Conservation (phyloP, 163 green algal genomes). For the Prototheca stagnorum region DNA sequence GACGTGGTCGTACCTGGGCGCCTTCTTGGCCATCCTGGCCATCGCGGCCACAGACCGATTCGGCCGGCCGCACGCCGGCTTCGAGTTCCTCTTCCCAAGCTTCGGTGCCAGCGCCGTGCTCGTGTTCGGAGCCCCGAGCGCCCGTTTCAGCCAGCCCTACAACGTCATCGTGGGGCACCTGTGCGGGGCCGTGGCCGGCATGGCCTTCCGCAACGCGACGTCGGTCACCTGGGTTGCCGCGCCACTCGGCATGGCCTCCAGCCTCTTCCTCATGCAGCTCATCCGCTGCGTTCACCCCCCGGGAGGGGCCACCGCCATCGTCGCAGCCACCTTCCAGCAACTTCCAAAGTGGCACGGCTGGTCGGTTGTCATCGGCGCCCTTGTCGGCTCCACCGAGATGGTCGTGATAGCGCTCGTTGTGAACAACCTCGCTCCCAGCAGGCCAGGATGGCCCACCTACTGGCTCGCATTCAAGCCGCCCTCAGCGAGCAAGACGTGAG, state of each 20-base stretch:
- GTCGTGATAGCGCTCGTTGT: constrained; percentile 17
- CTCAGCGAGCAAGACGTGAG: too few species aligned
- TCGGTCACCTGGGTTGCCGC: constrained; percentile 19
- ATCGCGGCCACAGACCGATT: constrained; percentile 4
- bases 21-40: constrained; percentile 52
- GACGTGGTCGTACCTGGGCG: constrained; percentile 20
- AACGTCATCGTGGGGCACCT: constrained; percentile 37
- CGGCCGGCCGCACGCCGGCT: constrained; percentile 44
- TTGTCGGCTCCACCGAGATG: constrained; percentile 17
- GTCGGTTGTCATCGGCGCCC: constrained; percentile 24
- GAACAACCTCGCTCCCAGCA: constrained; percentile 30
- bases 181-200: constrained; percentile 22
- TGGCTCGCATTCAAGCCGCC: too few species aligned
- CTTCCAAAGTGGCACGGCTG: constrained; percentile 23
- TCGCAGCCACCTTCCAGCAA: constrained; percentile 9
- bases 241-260: constrained; percentile 24
- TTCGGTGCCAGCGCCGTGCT: constrained; percentile 22
- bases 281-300: constrained; percentile 30
- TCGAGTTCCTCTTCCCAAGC: constrained; percentile 47
- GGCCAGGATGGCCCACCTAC: too few species aligned
- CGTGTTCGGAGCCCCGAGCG: constrained; percentile 24
- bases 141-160: constrained; percentile 27
- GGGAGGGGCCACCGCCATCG: constrained; percentile 29
- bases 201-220: constrained; percentile 16
- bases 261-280: constrained; percentile 27